Evolutionary conservation across 148 eudicot genomes (phyloP), one percentile per base, ranked within the genome.

Genomic region (Dysphania ambrosioides): DNA sequence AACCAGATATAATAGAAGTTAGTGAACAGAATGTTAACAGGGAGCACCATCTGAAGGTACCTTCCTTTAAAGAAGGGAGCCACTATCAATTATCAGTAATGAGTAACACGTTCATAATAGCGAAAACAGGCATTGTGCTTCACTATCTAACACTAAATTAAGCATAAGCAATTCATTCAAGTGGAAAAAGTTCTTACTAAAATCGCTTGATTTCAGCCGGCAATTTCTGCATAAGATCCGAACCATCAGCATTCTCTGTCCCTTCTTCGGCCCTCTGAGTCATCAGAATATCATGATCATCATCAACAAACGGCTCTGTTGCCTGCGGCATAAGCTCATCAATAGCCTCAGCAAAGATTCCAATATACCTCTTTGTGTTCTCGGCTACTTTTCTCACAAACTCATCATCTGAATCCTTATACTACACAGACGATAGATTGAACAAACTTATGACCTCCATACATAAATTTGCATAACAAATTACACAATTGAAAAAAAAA

Each of bases 271-370:
- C 77, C 86, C 97, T 88, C 86, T 96, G 99, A 71, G 99, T 89
- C 99, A 96, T 90, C 79, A 90, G 63, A 68, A 92, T 85, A 78
- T 96, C 99, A 72, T 89, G 89, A 72, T 96, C 99, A 81, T 96
- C 99, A 66, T 92, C 99, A 18, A 86, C 87, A 73, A 92, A 85
- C 16, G 87, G 91, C 87, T 96, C 99, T 0, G 97, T 92, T 0
- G 99, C 86, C 73, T 96, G 97, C 7, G 99, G 99, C 85, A 92
- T 81, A 8, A 96, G 78, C 79, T 82, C 97, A 71, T 92, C 99
- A 21, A 96, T 87, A 0, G 99, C 99, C 68, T 88, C 88, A 0
- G 97, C 91, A 68, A 96, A 96, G 63, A 92, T 75, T 6, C 86
- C 90, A 63, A 96, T 82, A 69, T 96, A 96, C 57, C 99, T 82